A percentile compares a stretch with the other conserved stretches of the same genome.
phyloP scores from a whole-genome alignment of 2,329 filamentous ascomycete genomes.

The Allantophomopsis lycopodina region DNA sequence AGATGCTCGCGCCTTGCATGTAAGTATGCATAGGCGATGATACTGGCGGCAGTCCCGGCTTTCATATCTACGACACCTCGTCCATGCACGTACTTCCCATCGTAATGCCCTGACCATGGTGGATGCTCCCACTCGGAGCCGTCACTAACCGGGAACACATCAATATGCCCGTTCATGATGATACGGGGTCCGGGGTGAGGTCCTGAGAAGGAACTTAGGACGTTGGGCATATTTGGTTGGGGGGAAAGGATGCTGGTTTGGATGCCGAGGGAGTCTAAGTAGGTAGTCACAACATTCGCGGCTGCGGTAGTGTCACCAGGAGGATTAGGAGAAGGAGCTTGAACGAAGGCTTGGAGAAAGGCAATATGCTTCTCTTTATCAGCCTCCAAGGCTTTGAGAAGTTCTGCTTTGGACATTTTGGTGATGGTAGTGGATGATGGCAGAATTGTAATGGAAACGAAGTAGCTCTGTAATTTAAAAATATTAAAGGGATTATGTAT shows the following conservation, averaged over 20 bases:
- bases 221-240: slow-evolving; percentile 17
- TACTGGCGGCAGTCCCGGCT: slow-evolving; percentile 23
- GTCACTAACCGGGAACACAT: slow-evolving; percentile 23
- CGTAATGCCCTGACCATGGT: slow-evolving; percentile 22
- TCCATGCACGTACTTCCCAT: slow-evolving; percentile 20
- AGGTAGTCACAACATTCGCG: slow-evolving; percentile 17
- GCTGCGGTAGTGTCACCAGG: slow-evolving; percentile 22
- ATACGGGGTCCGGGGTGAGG: slow-evolving; percentile 15
- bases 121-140: slow-evolving; percentile 19
- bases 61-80: slow-evolving; percentile 28
- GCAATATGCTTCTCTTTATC: slow-evolving; percentile 14
- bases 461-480: no score
- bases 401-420: slow-evolving; percentile 7
- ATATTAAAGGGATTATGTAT: no score
- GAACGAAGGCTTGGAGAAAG: slow-evolving; percentile 20
- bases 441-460: no score
- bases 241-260: slow-evolving; percentile 16
- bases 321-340: slow-evolving; percentile 22
- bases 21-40: slow-evolving; percentile 23
- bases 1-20: slow-evolving; percentile 9
- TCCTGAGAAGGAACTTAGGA: slow-evolving; percentile 19
- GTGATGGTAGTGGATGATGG: neutral
- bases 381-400: slow-evolving; percentile 13
- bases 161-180: slow-evolving; percentile 27
- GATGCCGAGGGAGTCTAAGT: slow-evolving; percentile 14